Evolutionary conservation across 1,284 basidiomycete species (phyloP), one percentile per base, ranked within the genome.

Genomic region (Volvariella surrecta): DNA sequence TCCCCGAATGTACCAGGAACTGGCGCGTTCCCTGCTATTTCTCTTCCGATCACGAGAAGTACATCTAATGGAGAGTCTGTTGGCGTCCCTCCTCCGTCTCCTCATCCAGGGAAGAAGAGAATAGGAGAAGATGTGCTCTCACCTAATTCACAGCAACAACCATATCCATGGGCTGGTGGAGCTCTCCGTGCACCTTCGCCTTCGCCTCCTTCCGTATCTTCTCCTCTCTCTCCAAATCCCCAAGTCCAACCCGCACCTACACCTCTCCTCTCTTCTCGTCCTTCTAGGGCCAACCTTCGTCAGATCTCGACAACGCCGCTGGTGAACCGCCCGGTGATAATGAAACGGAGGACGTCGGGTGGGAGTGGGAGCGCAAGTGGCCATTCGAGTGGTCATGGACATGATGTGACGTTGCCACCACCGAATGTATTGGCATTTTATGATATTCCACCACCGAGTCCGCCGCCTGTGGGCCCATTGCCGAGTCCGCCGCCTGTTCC

Each of bases 381-480:
- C 11, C 6, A n/a, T n/a, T n/a, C n/a, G n/a, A n/a, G n/a, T n/a
- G n/a, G n/a, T n/a, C n/a, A n/a, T n/a, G n/a, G n/a, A n/a, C n/a
- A 28, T 11, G 24, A 28, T 6, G 11, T 28, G 11, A 28, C 24
- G 24, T 28, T 28, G 11, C 24, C 24, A 28, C 24, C 24, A 28
- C 64, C 66, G 3, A 66, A 60, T 45, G 62, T 65, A n/a, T 56
- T 73, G 3, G 66, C 67, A 1, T 69, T 73, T 52, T 73, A 73
- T 47, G 72, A 74, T 47, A 60, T 76, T n/a, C 73, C 73, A 3
- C 74, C 73, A 0, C 73, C 73, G 6, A 76, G 68, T 47, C 74
- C 74, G 3, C 72, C 75, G 0, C 75, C 74, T 1, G 56, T 55
- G 18, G 67, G 64, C 0, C 74, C 74, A 0, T 51, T 76, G 11